Conservation (phyloP, 176 grass and related monocot genomes). For the Carex scoparia region DNA sequence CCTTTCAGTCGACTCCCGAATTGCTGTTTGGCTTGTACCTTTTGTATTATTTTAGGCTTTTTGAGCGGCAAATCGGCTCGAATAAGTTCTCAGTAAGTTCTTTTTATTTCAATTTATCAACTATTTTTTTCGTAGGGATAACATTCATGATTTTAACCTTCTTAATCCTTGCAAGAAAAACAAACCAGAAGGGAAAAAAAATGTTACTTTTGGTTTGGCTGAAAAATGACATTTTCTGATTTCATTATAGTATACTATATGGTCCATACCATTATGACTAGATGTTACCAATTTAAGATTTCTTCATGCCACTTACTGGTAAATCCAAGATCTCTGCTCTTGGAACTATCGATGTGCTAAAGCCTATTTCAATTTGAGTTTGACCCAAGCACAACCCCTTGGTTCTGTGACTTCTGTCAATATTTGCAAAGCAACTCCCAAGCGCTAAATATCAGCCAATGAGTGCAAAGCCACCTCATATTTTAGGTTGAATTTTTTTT, state of each 20-base stretch:
- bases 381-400: background rate
- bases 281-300: background rate
- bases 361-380: background rate
- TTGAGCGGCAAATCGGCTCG: conserved; percentile 24
- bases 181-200: background rate
- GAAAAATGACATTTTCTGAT: background rate
- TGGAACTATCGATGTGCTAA: background rate
- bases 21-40: conserved; percentile 12
- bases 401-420: background rate
- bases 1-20: conserved; percentile 20
- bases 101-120: background rate
- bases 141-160: background rate
- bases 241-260: background rate
- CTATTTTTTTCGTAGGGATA: background rate
- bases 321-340: too few species aligned
- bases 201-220: background rate
- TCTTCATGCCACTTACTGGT: background rate
- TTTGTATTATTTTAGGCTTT: conserved; percentile 24
- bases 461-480: background rate
- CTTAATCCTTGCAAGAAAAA: background rate
- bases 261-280: background rate
- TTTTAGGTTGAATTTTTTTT: background rate
- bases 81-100: conserved; percentile 25
- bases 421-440: background rate
- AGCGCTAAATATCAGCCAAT: background rate